Evolutionary conservation across 2,329 filamentous ascomycete genomes (phyloP).

Genomic region (Penicillium sclerotigenum): DNA sequence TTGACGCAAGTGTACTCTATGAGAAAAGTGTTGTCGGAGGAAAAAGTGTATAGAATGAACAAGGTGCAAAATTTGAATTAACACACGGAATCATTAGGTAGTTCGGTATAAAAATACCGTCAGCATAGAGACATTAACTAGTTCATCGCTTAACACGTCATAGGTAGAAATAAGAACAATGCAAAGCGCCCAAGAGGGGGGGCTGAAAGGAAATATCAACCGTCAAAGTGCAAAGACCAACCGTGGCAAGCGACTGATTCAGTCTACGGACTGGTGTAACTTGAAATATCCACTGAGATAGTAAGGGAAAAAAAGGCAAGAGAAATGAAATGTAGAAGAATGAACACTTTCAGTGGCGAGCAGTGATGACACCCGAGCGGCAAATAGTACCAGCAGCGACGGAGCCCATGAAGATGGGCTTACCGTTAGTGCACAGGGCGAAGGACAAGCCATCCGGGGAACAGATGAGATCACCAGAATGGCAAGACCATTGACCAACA

Average conservation of each 20-base stretch:
- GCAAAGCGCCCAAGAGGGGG: background rate
- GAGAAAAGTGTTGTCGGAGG: background rate
- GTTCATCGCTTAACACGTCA: conserved; percentile 2
- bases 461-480: conserved; percentile 34
- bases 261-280: background rate
- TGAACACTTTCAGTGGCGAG: background rate
- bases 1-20: background rate
- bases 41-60: no score
- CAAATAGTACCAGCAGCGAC: conserved; percentile 40
- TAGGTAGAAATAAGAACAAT: background rate
- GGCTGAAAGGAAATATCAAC: background rate
- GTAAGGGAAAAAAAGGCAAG: background rate
- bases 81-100: conserved; percentile 11
- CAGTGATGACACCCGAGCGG: conserved; percentile 24
- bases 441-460: conserved; percentile 31
- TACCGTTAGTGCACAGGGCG: conserved; percentile 34
- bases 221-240: background rate
- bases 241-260: background rate
- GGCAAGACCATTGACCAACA: conserved; percentile 19
- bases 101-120: background rate
- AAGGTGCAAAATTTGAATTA: background rate
- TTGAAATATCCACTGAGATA: background rate
- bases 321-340: background rate
- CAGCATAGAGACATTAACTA: conserved; percentile 12
- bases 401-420: conserved; percentile 35